These are phyloP conservation scores for Zoysia japonica DNA, from an alignment of 176 grass and related monocot species.

Conservation along the genomic window DNA sequence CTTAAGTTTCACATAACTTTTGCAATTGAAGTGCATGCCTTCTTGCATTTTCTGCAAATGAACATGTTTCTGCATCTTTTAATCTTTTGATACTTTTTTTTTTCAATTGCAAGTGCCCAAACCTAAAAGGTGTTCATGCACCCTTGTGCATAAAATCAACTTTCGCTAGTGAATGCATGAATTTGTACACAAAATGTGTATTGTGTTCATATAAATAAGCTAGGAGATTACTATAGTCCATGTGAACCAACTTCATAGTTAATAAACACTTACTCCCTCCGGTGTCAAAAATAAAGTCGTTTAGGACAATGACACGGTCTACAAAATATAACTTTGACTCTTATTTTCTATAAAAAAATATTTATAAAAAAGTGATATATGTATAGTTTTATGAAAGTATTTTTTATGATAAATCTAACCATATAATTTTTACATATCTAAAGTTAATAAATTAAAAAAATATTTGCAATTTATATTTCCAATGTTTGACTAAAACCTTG, in stretches of 20 bases:
- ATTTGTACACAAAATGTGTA: neutral
- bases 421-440: no score
- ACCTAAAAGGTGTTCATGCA: neutral
- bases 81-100: neutral
- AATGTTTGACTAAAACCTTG: no score
- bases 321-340: no score
- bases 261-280: conserved; percentile 6
- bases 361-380: no score
- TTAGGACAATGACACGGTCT: no score
- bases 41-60: neutral
- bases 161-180: conserved; percentile 1
- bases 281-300: no score
- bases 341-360: no score
- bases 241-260: conserved; percentile 2
- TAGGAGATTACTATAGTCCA: neutral
- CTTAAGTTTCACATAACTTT: neutral
- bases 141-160: neutral
- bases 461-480: no score
- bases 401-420: no score
- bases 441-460: no score
- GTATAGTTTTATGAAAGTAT: no score
- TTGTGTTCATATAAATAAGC: neutral
- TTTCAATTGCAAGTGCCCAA: neutral
- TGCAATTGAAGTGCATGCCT: neutral
- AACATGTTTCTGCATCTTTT: neutral